These are phyloP conservation scores for Talaromyces thailandensis DNA, from an alignment of 495 filamentous ascomycete species.

Conservation along the genomic window DNA sequence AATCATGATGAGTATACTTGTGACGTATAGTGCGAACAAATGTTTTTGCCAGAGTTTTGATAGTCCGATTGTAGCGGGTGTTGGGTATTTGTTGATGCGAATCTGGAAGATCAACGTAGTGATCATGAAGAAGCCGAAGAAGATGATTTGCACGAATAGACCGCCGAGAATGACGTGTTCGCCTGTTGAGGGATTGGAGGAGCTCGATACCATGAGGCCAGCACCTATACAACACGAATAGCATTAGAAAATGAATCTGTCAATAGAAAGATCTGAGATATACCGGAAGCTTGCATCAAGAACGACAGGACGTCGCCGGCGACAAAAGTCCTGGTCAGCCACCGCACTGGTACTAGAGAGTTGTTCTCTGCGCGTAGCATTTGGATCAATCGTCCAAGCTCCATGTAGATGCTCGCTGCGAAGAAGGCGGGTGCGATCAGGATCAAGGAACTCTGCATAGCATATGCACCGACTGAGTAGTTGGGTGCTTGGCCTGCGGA, in stretches of 20 bases:
- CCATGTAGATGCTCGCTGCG: slow-evolving; percentile 51
- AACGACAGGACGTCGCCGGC: slow-evolving; percentile 27
- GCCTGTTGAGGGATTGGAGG: slow-evolving; percentile 12
- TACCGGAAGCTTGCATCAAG: slow-evolving; percentile 21
- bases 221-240: not conserved
- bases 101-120: slow-evolving; percentile 26
- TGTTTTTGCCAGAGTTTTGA: slow-evolving; percentile 39
- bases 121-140: slow-evolving; percentile 34
- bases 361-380: slow-evolving; percentile 33
- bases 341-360: slow-evolving; percentile 14
- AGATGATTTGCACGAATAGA: slow-evolving; percentile 31
- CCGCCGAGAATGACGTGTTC: slow-evolving; percentile 35
- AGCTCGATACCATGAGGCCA: not conserved
- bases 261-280: not conserved
- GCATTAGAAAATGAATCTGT: too few relatives aligned
- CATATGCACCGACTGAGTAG: slow-evolving; percentile 19
- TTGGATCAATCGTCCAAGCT: slow-evolving; percentile 40
- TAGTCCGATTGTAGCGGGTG: slow-evolving; percentile 4
- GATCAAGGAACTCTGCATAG: slow-evolving; percentile 31
- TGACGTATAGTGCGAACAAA: slow-evolving; percentile 42
- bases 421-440: slow-evolving; percentile 19
- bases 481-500: slow-evolving; percentile 17
- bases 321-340: slow-evolving; percentile 30
- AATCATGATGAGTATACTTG: slow-evolving; percentile 47
- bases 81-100: slow-evolving; percentile 17